Conservation (phyloP, 768 basidiomycete species). For the Termitomyces sp. region DNA sequence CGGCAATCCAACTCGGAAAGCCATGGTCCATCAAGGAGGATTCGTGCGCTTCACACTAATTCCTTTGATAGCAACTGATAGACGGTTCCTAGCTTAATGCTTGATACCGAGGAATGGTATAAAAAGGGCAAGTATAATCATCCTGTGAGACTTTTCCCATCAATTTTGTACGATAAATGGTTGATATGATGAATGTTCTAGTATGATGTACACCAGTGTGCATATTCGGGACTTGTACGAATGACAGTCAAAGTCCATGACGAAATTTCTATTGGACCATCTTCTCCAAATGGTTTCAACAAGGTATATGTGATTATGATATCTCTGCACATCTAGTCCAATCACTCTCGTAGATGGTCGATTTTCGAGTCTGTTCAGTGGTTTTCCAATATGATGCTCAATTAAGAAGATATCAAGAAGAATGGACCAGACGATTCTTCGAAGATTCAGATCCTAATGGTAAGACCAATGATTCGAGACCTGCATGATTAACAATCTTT, state of each 20-base stretch:
- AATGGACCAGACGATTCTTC: conserved; percentile 60
- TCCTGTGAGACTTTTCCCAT: background rate
- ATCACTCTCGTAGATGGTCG: conserved; percentile 42
- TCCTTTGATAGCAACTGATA: background rate
- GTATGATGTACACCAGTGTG: background rate
- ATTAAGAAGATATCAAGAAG: conserved; percentile 58
- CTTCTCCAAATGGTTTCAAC: conserved; percentile 48
- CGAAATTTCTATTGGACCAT: background rate
- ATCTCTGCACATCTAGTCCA: background rate
- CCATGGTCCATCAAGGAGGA: too few species aligned
- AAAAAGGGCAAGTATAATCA: background rate
- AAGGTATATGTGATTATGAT: conserved; percentile 38
- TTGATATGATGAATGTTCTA: background rate
- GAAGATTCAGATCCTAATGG: conserved; percentile 61
- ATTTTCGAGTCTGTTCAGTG: conserved; percentile 52
- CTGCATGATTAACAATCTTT: background rate
- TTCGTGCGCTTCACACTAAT: background rate
- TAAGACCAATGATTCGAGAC: conserved; percentile 20
- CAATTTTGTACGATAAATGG: background rate
- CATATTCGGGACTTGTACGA: background rate
- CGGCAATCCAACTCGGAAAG: too few species aligned
- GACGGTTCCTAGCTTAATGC: background rate
- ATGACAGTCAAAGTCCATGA: background rate
- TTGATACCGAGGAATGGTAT: background rate
- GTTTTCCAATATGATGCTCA: conserved; percentile 56